Conservation (phyloP, 1,284 basidiomycete species). For the Hymenochaete sp. region DNA sequence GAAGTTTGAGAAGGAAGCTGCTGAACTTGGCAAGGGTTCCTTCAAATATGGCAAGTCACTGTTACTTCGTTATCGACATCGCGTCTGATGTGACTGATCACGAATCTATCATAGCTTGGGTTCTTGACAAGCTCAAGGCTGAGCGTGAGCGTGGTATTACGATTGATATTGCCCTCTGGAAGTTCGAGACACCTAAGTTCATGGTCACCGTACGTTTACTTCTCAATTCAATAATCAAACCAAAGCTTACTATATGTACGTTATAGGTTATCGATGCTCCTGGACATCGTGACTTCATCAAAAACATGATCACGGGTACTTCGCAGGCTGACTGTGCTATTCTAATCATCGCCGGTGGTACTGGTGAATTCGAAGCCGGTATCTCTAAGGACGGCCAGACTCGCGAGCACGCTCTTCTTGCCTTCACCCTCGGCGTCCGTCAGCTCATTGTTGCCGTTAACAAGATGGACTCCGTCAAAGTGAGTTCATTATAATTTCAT, state of each 20-base stretch:
- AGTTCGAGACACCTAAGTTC: slow-evolving; percentile 96
- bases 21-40: slow-evolving; percentile 99
- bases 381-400: slow-evolving; percentile 99
- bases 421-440: slow-evolving; percentile 99
- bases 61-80: slow-evolving; percentile 15
- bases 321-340: slow-evolving; percentile 99
- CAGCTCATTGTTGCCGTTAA: slow-evolving; percentile 99
- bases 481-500: slow-evolving; percentile 27
- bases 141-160: slow-evolving; percentile 99
- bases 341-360: slow-evolving; percentile 98
- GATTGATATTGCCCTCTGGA: slow-evolving; percentile 99
- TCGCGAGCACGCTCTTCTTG: slow-evolving; percentile 98
- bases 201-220: slow-evolving; percentile 61
- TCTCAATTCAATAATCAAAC: no score
- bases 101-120: slow-evolving; percentile 70
- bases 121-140: slow-evolving; percentile 99
- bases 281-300: slow-evolving; percentile 99
- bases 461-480: slow-evolving; percentile 99
- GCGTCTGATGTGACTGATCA: slow-evolving; percentile 17
- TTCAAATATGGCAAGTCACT: slow-evolving; percentile 86
- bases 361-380: slow-evolving; percentile 99
- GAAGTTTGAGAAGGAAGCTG: slow-evolving; percentile 99
- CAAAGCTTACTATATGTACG: no score
- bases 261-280: slow-evolving; percentile 92
- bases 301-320: slow-evolving; percentile 99